These are phyloP conservation scores for Ramicandelaber brevisporus DNA, from an alignment of 192 early-diverging fungal species.

Conservation along the genomic window DNA sequence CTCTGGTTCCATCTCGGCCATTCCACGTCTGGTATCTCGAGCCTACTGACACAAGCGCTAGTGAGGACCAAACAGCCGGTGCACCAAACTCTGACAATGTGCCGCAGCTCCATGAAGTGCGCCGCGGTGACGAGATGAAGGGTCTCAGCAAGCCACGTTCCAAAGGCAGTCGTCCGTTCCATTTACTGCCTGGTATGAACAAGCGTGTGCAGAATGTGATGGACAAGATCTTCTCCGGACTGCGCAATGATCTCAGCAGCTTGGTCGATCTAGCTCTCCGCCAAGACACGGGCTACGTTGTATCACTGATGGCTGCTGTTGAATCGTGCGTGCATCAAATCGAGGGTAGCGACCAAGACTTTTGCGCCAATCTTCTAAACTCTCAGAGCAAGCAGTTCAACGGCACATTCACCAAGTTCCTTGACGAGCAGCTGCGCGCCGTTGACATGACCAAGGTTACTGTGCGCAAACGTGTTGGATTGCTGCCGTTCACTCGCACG, in stretches of 20 bases:
- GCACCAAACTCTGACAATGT: no score
- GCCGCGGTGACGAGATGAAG: no score
- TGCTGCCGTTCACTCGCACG: slow-evolving; percentile 66
- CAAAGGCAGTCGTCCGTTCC: no score
- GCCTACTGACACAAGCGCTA: no score
- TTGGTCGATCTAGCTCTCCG: slow-evolving; percentile 53
- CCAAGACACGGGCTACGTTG: slow-evolving; percentile 38
- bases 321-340: slow-evolving; percentile 41
- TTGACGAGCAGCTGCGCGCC: slow-evolving; percentile 61
- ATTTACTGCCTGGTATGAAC: no score
- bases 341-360: slow-evolving; percentile 45
- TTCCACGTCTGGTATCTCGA: no score
- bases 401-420: slow-evolving; percentile 51
- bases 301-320: slow-evolving; percentile 66
- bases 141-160: no score
- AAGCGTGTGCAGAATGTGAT: slow-evolving; percentile 43
- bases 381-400: slow-evolving; percentile 33
- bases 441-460: slow-evolving; percentile 85
- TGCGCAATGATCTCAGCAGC: slow-evolving; percentile 39
- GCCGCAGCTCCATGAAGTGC: no score
- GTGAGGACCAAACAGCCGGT: no score
- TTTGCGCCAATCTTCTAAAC: slow-evolving; percentile 34
- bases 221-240: slow-evolving; percentile 47
- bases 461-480: slow-evolving; percentile 63
- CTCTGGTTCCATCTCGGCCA: no score